phyloP scores from a whole-genome alignment of 495 filamentous ascomycete species.

The Penicillium verhagenii region DNA sequence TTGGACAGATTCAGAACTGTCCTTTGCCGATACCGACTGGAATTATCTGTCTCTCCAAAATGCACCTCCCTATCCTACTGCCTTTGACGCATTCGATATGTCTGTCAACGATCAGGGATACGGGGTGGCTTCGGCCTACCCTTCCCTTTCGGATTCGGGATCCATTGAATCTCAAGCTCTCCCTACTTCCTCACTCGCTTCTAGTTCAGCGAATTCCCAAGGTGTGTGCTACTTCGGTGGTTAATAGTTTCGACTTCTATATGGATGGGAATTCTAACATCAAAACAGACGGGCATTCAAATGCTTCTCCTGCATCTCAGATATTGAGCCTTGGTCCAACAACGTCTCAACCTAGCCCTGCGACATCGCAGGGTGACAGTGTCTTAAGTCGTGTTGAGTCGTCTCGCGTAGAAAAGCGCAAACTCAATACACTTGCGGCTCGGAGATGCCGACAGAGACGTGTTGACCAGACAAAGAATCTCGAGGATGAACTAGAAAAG shows the following conservation, averaged over 20 bases:
- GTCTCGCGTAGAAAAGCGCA: slow-evolving; percentile 51
- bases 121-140: slow-evolving; percentile 18
- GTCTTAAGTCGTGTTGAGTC: slow-evolving; percentile 19
- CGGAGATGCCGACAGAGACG: slow-evolving; percentile 71
- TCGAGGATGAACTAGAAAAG: slow-evolving; percentile 60
- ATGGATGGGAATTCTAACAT: slow-evolving; percentile 5
- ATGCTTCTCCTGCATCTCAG: slow-evolving; percentile 25
- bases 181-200: slow-evolving; percentile 9
- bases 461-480: slow-evolving; percentile 61
- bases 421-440: slow-evolving; percentile 67
- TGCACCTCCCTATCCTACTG: slow-evolving; percentile 9
- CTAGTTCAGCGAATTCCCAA: slow-evolving; percentile 26
- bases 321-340: slow-evolving; percentile 15
- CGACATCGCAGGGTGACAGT: slow-evolving; percentile 21
- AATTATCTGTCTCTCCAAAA: slow-evolving; percentile 20
- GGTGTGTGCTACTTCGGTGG: slow-evolving; percentile 13
- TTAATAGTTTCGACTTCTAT: not conserved
- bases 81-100: slow-evolving; percentile 15
- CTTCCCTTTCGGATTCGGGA: slow-evolving; percentile 27
- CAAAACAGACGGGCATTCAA: slow-evolving; percentile 9
- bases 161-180: slow-evolving; percentile 13
- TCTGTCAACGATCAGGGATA: slow-evolving; percentile 15
- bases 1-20: slow-evolving; percentile 26
- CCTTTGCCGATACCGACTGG: slow-evolving; percentile 27
- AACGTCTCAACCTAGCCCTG: slow-evolving; percentile 22